phyloP scores from a whole-genome alignment of 768 basidiomycete genomes.

The Cystobasidium ongulense region DNA sequence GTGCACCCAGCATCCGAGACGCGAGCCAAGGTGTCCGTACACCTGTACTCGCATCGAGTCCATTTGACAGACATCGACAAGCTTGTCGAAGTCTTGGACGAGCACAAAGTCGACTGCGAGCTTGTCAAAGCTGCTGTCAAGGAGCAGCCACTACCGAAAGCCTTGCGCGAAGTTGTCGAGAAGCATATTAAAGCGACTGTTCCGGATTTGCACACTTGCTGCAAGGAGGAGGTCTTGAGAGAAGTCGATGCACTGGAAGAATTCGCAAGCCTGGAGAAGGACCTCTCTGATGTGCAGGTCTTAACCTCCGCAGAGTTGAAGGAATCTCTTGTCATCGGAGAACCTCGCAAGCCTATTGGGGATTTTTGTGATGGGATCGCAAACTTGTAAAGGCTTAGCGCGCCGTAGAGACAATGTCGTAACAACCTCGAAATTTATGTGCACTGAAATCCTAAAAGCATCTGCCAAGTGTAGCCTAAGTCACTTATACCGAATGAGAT shows the following conservation, averaged over 20 bases:
- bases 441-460: no score
- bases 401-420: no score
- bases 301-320: background rate
- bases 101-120: background rate
- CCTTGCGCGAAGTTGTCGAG: background rate
- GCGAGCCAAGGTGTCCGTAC: conserved; percentile 3
- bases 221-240: background rate
- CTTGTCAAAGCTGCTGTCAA: background rate
- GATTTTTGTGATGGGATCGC: conserved; percentile 11
- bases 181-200: background rate
- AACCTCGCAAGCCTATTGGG: background rate
- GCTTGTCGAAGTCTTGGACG: background rate
- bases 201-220: background rate
- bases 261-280: background rate
- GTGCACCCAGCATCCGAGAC: background rate
- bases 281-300: background rate
- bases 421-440: no score
- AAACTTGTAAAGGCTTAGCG: background rate
- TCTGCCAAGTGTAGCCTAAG: background rate
- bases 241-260: background rate
- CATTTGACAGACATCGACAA: background rate
- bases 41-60: conserved; percentile 3
- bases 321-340: background rate
- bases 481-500: no score
- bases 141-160: background rate